phyloP scores from a whole-genome alignment of 192 early-diverging fungal species.

The Entomortierella lignicola region DNA sequence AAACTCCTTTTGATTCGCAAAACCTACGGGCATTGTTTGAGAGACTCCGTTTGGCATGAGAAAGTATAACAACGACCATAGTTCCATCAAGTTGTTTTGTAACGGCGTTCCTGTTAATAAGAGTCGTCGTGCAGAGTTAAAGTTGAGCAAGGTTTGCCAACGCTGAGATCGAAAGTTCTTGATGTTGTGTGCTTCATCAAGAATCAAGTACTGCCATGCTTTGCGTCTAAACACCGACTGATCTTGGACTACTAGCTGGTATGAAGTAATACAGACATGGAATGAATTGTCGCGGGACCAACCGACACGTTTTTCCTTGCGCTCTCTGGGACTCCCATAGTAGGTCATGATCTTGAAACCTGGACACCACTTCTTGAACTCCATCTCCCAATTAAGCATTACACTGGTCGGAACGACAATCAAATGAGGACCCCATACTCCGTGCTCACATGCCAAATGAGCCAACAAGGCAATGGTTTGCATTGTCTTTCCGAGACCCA shows the following conservation, averaged over 20 bases:
- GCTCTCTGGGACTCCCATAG: slow-evolving; percentile 76
- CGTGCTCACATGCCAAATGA: slow-evolving; percentile 70
- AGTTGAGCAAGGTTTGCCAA: slow-evolving; percentile 78
- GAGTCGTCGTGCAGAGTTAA: slow-evolving; percentile 72
- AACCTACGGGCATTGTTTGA: slow-evolving; percentile 76
- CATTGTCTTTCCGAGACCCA: slow-evolving; percentile 76
- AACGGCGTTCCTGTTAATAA: slow-evolving; percentile 90
- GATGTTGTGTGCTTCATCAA: slow-evolving; percentile 79
- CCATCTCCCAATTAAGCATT: slow-evolving; percentile 84
- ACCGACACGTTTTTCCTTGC: slow-evolving; percentile 68
- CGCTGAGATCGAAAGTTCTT: slow-evolving; percentile 85
- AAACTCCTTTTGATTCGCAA: slow-evolving; percentile 84
- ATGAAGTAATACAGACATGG: slow-evolving; percentile 74
- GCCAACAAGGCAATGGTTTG: slow-evolving; percentile 77
- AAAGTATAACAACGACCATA: slow-evolving; percentile 91
- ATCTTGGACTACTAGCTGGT: slow-evolving; percentile 70
- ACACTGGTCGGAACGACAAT: slow-evolving; percentile 83
- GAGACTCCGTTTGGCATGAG: slow-evolving; percentile 78
- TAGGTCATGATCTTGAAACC: slow-evolving; percentile 80
- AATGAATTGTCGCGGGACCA: slow-evolving; percentile 71
- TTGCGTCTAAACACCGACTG: slow-evolving; percentile 68
- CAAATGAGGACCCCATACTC: slow-evolving; percentile 74
- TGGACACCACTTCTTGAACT: slow-evolving; percentile 78
- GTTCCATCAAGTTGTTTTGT: slow-evolving; percentile 88
- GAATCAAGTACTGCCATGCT: slow-evolving; percentile 74